Base-by-base conservation (phyloP, 108 stramenopile genomes). In the Cyclostephanos tholiformis region DNA sequence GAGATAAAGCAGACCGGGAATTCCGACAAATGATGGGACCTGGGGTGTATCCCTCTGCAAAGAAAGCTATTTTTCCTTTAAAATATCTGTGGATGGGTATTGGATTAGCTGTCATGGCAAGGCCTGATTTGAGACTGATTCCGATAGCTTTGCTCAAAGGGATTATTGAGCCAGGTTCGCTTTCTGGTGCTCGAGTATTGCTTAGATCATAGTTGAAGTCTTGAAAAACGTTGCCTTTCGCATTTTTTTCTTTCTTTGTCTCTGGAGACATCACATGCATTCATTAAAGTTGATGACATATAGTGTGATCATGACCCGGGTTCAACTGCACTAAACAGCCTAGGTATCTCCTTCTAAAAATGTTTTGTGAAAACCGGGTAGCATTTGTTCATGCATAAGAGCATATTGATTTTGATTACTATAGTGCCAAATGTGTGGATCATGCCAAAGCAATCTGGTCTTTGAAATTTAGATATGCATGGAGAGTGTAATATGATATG, bases 1-100 rank as follows among this genome's bases (percentile, higher is more conserved):
- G 87, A 69, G 86, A 87, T 69, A 72, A 71, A 50, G 62, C 77
- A 1, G 85, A 87, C 26, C 29, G 32, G 29, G 86, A 89, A 23
- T 93, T 86, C 75, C 81, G 91, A 30, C 75, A 58, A 36, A 83
- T 69, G 56, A 87, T 93, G 84, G 91, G 91, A 19, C 81, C 84
- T 71, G 91, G 91, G 51, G 76, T 80, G 6, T 73, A 74, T 23
- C 82, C 90, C 13, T 82, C 39, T 38, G 25, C 53, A 16, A 29
- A 65, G 19, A 57, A 35, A 29, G 87, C 84, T 10, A 46, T 74
- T 19, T 36, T 91, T n/a, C 90, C 87, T 13, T 27, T 93, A 53
- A 67, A 63, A 36, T 69, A 79, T 65, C 26, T 90, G 4, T 93
- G 85, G 85, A 60, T 60, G 17, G 65, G 65, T 0, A n/a, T 80